A percentile compares a stretch with the other conserved stretches of the same genome.
Evolutionary conservation across 768 basidiomycete species (phyloP).

Genomic region (Boletus patriciae): DNA sequence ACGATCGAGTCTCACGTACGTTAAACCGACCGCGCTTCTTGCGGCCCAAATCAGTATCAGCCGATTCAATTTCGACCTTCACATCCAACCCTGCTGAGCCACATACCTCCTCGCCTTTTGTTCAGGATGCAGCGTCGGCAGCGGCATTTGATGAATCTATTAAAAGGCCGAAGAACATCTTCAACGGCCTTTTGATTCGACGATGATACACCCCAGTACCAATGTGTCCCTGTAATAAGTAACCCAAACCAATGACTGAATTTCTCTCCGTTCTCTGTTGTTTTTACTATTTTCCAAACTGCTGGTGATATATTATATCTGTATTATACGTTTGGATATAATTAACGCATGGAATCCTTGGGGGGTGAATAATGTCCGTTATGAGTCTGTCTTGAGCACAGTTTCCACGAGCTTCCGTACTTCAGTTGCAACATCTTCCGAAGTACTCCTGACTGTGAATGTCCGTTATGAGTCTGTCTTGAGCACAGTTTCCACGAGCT

Average conservation of each 20-base stretch:
- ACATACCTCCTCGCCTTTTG: constrained; percentile 7
- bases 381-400: constrained; percentile 34
- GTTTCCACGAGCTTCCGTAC: constrained; percentile 55
- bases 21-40: constrained; percentile 26
- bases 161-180: constrained; percentile 39
- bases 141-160: constrained; percentile 21
- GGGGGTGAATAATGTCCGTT: neutral
- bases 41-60: constrained; percentile 54
- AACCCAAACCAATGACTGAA: neutral
- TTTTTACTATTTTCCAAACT: constrained; percentile 9
- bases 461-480: constrained; percentile 29
- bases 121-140: constrained; percentile 9
- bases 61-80: constrained; percentile 51
- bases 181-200: constrained; percentile 42
- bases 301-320: constrained; percentile 21
- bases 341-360: constrained; percentile 8
- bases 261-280: neutral
- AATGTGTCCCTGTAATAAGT: neutral
- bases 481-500: constrained; percentile 44
- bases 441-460: constrained; percentile 95
- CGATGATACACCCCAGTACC: constrained; percentile 27
- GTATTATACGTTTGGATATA: constrained; percentile 25
- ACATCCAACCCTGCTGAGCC: constrained; percentile 9
- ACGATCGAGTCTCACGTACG: constrained; percentile 21
- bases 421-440: constrained; percentile 80